Percentiles rank a stretch among this genome's conserved stretches.
These are phyloP conservation scores for Anisodus acutangulus DNA, from an alignment of 257 asterid species.

Conservation along the genomic window DNA sequence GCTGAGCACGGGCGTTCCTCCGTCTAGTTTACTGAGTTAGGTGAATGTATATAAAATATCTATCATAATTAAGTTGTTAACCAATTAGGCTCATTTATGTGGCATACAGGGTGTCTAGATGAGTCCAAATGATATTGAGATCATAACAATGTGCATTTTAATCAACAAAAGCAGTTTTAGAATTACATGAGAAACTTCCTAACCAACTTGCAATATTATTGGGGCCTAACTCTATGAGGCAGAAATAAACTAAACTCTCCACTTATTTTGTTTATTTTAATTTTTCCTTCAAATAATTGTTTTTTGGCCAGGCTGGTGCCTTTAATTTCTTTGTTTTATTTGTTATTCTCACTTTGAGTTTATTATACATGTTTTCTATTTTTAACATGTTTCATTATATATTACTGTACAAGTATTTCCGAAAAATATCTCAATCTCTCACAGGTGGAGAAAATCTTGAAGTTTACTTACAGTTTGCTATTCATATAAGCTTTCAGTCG, in stretches of 20 bases:
- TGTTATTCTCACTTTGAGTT: neutral
- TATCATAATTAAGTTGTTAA: neutral
- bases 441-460: neutral
- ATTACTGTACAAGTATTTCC: neutral
- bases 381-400: neutral
- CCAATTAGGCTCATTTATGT: neutral
- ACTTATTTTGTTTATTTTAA: neutral
- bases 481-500: neutral
- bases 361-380: neutral
- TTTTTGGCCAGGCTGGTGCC: neutral
- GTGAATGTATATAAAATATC: neutral
- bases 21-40: neutral
- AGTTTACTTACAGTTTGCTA: neutral
- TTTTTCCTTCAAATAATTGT: neutral
- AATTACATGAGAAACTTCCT: constrained; percentile 16
- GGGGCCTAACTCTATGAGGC: neutral
- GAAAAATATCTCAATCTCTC: neutral
- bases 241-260: neutral
- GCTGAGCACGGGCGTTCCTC: too few relatives aligned
- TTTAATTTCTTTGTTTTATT: neutral
- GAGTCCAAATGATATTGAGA: neutral
- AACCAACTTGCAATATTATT: constrained; percentile 3
- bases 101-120: neutral
- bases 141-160: neutral
- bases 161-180: neutral